Percentiles rank a stretch among this genome's conserved stretches.
Conservation (phyloP, 176 grass and related monocot genomes). For the Dactylis glomerata region DNA sequence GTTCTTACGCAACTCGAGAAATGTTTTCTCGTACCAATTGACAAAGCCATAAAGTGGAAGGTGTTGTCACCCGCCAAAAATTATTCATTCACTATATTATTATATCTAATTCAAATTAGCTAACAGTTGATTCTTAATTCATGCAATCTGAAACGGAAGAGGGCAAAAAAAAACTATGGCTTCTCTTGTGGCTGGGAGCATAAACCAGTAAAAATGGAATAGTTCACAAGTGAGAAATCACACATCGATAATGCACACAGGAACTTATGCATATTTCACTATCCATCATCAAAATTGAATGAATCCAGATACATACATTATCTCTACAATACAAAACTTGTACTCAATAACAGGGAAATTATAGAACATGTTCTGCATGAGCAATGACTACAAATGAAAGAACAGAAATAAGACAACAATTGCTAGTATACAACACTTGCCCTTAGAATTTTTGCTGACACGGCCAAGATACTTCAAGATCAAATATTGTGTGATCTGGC, state of each 20-base stretch:
- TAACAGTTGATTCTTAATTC: too few relatives aligned
- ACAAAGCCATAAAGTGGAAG: too few relatives aligned
- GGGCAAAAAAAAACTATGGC: too few relatives aligned
- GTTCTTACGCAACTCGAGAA: too few relatives aligned
- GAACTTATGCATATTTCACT: not conserved
- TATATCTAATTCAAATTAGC: too few relatives aligned
- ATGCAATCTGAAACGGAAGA: too few relatives aligned
- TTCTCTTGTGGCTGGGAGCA: too few relatives aligned
- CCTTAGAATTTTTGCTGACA: not conserved
- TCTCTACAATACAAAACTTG: slow-evolving; percentile 9
- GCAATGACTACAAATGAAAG: slow-evolving; percentile 10
- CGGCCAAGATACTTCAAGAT: not conserved
- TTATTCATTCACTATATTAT: too few relatives aligned
- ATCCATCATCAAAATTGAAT: slow-evolving; percentile 26
- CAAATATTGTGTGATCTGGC: slow-evolving; percentile 8
- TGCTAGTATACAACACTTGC: slow-evolving; percentile 30
- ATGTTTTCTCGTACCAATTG: too few relatives aligned
- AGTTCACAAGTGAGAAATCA: not conserved
- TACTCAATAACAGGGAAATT: not conserved
- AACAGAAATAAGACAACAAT: not conserved
- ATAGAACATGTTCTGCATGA: not conserved
- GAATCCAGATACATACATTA: slow-evolving; percentile 12
- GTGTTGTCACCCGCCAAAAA: too few relatives aligned
- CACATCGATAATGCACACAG: not conserved
- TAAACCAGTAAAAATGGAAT: too few relatives aligned